Evolutionary conservation across 371 early-diverging fungal genomes (phyloP), one percentile per base, ranked within the genome.

Genomic region (Dinochytrium kinnereticum): DNA sequence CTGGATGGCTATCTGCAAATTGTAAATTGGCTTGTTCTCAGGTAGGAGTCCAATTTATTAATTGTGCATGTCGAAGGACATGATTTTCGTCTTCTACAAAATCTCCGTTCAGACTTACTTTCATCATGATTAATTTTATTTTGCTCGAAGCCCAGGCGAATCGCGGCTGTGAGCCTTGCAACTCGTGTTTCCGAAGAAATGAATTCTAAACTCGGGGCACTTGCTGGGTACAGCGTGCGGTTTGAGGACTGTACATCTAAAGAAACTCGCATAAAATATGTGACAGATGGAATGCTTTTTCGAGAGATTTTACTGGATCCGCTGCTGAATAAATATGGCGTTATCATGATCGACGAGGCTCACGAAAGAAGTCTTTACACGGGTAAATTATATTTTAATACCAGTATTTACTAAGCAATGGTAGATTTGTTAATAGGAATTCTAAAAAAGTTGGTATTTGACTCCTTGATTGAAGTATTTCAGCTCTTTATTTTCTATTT

Each of bases 261-360:
- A 13, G 86, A 88, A 17, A 99, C 99, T 0, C 76, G 87, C 1
- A 96, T 99, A 75, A 96, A 97, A 83, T 98, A 90, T 82, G 94
- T 99, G 94, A 99, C 99, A 64, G 99, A 98, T 76, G 99, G 99
- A 80, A 94, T 99, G 64, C 82, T 99, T 39, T 85, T 99, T 34
- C 92, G 97, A 72, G 99, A 99, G 75, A 91, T 94, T 5, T 90
- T 99, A 73, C 90, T 90, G 36, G 90, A 95, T 44, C 93, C 95
- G 17, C 94, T 98, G 69, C 80, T 99, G 36, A 93, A 92, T 31
- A 87, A 90, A 71, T 98, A 98, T 76, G 91, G 92, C 73, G 93
- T 90, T 7, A 93, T 98, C 61, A 96, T 99, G 75, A 93, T 99
- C 90, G 99, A 99, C 83, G 99, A 99, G 83, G 98, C 99, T 17